These are phyloP conservation scores for Thinopyrum elongatum DNA, from an alignment of 176 grass and related monocot species.

Conservation along the genomic window DNA sequence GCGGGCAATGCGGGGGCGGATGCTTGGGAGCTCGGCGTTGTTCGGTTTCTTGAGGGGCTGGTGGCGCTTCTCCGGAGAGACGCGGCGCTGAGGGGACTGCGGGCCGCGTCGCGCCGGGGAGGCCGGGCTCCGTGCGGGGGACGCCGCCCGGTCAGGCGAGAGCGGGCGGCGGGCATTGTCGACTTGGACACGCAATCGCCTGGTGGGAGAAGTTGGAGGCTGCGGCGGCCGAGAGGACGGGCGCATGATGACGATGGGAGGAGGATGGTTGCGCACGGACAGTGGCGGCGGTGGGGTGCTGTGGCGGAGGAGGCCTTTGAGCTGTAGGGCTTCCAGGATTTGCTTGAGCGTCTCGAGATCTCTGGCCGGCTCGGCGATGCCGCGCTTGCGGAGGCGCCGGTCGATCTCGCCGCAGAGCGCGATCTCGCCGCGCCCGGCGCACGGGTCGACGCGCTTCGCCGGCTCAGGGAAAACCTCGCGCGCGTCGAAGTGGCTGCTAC, in stretches of 20 bases:
- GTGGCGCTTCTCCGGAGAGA: constrained; percentile 39
- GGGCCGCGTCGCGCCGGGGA: constrained; percentile 37
- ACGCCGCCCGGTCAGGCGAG: constrained; percentile 32
- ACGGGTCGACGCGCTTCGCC: constrained; percentile 10
- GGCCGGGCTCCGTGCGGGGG: constrained; percentile 38
- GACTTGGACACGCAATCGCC: constrained; percentile 3
- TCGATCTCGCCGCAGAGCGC: constrained; percentile 90
- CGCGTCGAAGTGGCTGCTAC: constrained; percentile 71
- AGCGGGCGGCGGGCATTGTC: constrained; percentile 16
- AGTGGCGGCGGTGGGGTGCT: neutral
- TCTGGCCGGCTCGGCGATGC: constrained; percentile 69
- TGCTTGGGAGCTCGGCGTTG: constrained; percentile 21
- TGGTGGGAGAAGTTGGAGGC: neutral
- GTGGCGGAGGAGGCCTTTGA: constrained; percentile 85
- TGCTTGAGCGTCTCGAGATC: constrained; percentile 94
- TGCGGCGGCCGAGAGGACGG: constrained; percentile 28
- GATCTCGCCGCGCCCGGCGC: constrained; percentile 36
- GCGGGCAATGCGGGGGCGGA: constrained; percentile 36
- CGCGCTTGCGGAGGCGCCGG: constrained; percentile 78
- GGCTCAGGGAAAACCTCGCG: constrained; percentile 85
- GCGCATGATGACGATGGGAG: constrained; percentile 78
- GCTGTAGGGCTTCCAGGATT: constrained; percentile 81
- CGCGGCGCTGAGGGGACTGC: constrained; percentile 44
- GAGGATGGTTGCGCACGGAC: neutral
- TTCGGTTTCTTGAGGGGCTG: constrained; percentile 6